Evolutionary conservation across 495 filamentous ascomycete genomes (phyloP).

Genomic region (Daldinia childiae): DNA sequence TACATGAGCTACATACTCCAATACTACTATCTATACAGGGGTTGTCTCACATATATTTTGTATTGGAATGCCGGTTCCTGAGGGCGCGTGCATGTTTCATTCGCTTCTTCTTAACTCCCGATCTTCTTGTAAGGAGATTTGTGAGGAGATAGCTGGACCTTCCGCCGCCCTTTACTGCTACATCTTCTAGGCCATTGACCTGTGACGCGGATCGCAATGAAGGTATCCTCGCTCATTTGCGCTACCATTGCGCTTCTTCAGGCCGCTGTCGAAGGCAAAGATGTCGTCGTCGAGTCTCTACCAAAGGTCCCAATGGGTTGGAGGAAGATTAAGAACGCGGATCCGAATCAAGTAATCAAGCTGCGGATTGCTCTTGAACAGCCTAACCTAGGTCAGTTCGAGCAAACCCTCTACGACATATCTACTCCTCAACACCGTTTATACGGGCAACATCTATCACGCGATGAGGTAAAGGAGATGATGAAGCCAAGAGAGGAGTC

Average conservation of each 20-base stretch:
- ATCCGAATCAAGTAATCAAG: conserved; percentile 52
- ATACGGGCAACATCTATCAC: conserved; percentile 72
- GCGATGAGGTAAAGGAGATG: conserved; percentile 62
- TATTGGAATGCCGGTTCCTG: conserved; percentile 19
- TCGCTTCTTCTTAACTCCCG: not conserved
- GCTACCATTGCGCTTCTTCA: conserved; percentile 38
- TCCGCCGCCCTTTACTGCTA: not conserved
- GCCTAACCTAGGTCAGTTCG: conserved; percentile 63
- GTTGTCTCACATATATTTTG: conserved; percentile 28
- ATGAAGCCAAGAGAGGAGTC: conserved; percentile 59
- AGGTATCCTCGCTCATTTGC: conserved; percentile 35
- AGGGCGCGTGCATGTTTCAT: not conserved
- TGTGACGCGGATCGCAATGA: conserved; percentile 29
- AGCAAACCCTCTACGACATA: conserved; percentile 68
- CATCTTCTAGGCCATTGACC: not conserved
- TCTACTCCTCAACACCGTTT: conserved; percentile 67
- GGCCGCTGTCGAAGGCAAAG: conserved; percentile 32
- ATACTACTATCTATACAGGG: conserved; percentile 6
- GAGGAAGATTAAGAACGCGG: conserved; percentile 51
- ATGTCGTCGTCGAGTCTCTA: conserved; percentile 59
- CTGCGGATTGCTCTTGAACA: conserved; percentile 66
- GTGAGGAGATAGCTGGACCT: conserved; percentile 9
- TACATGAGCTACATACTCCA: not conserved
- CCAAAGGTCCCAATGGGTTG: conserved; percentile 56
- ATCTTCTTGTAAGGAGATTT: conserved; percentile 3